phyloP scores from a whole-genome alignment of 2,329 filamentous ascomycete genomes.

The Alternaria triticina region DNA sequence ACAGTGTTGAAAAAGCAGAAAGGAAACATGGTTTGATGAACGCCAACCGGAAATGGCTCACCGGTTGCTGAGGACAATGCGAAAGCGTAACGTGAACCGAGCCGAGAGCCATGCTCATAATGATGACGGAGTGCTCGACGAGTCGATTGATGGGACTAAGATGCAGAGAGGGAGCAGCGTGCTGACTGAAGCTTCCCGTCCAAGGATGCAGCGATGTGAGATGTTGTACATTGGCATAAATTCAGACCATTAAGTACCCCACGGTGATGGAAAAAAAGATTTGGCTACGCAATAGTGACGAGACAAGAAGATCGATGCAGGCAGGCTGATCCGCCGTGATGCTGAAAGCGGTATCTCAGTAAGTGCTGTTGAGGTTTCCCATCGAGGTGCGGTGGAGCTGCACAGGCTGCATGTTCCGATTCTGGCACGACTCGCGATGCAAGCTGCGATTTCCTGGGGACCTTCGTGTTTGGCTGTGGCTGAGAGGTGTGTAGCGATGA shows the following conservation, averaged over 20 bases:
- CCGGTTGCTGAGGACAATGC: not conserved
- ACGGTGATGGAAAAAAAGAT: not conserved
- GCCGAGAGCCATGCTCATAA: not conserved
- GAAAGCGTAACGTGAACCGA: not conserved
- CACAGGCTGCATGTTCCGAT: not conserved
- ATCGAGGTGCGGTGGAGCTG: conserved; percentile 18
- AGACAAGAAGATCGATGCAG: not conserved
- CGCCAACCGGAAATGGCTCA: not conserved
- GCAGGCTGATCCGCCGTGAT: not conserved
- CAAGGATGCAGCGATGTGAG: not conserved
- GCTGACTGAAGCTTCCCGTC: not conserved
- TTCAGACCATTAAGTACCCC: not conserved
- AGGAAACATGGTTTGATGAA: not conserved
- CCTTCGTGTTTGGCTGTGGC: conserved; percentile 28
- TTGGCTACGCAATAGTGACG: not conserved
- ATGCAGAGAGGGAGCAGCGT: not conserved
- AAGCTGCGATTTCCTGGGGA: conserved; percentile 3
- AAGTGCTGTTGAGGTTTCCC: conserved; percentile 23
- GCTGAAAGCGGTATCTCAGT: conserved; percentile 6
- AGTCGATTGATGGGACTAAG: not conserved
- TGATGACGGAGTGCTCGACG: not conserved
- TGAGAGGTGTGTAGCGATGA: conserved; percentile 43
- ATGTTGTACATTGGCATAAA: not conserved
- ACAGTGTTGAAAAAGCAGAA: not conserved
- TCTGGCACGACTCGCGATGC: conserved; percentile 6